phyloP scores from a whole-genome alignment of 2,329 filamentous ascomycete species.

The Ophiostoma sp. region DNA sequence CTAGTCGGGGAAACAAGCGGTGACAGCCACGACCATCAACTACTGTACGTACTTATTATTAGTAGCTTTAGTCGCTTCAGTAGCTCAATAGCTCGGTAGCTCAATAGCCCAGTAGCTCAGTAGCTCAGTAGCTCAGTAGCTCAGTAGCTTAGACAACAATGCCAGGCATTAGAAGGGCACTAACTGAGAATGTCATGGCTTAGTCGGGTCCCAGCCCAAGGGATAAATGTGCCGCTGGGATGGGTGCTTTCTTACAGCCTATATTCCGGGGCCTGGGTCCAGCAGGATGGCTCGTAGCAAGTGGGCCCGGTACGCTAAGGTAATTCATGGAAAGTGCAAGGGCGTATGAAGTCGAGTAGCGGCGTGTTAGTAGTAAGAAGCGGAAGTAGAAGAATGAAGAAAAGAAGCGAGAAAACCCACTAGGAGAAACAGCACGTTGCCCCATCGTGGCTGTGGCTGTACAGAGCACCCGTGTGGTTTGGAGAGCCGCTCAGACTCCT shows the following conservation, averaged over 20 bases:
- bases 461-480: not conserved
- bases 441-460: not conserved
- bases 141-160: slow-evolving; percentile 16
- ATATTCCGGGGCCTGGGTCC: slow-evolving; percentile 22
- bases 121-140: not conserved
- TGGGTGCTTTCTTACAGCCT: slow-evolving; percentile 12
- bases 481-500: not conserved
- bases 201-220: slow-evolving; percentile 18
- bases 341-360: not conserved
- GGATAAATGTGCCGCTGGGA: slow-evolving; percentile 19
- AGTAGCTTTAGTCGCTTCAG: not conserved
- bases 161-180: slow-evolving; percentile 21
- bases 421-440: not conserved
- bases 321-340: slow-evolving; percentile 6
- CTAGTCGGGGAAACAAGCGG: slow-evolving; percentile 26
- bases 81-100: not conserved
- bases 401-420: not conserved
- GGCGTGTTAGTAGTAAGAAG: not conserved
- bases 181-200: slow-evolving; percentile 22
- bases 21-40: slow-evolving; percentile 21
- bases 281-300: slow-evolving; percentile 23
- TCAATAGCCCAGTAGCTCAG: not conserved
- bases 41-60: not conserved
- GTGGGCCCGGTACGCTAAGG: slow-evolving; percentile 22
- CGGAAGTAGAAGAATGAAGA: too few species aligned